These are phyloP conservation scores for Coriolopsis trogii DNA, from an alignment of 1,284 basidiomycete species.

Conservation along the genomic window DNA sequence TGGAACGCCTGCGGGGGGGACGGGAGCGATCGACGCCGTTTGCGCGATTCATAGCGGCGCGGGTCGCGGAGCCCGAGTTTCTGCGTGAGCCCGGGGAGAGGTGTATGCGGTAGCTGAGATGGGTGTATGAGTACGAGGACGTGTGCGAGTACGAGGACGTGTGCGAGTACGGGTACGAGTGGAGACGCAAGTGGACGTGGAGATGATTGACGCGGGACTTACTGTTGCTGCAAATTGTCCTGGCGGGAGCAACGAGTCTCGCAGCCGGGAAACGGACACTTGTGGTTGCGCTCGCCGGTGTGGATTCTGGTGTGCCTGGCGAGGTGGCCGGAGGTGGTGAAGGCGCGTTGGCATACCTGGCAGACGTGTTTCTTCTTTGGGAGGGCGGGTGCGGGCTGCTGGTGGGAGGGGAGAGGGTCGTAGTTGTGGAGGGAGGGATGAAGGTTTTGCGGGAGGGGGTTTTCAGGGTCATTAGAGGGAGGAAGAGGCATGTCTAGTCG, in stretches of 20 bases:
- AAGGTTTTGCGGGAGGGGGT: neutral
- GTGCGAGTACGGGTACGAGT: constrained; percentile 1
- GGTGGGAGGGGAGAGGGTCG: constrained; percentile 6
- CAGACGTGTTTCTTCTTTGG: constrained; percentile 48
- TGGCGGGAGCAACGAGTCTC: constrained; percentile 80
- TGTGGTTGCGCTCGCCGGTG: constrained; percentile 82
- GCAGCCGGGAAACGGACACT: constrained; percentile 82
- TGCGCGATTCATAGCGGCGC: constrained; percentile 43
- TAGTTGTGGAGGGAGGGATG: constrained; percentile 16
- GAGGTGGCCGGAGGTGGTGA: constrained; percentile 84
- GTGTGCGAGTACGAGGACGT: neutral
- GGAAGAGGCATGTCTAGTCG: constrained; percentile 15
- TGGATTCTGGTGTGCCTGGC: constrained; percentile 82
- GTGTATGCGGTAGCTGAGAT: constrained; percentile 67
- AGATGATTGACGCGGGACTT: constrained; percentile 37
- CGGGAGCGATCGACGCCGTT: constrained; percentile 14
- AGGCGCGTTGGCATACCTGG: constrained; percentile 52
- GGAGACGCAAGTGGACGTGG: neutral
- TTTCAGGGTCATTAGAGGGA: constrained; percentile 13
- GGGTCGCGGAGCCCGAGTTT: constrained; percentile 52
- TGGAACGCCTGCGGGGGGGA: constrained; percentile 20
- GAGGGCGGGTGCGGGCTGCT: constrained; percentile 5
- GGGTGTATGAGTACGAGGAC: neutral
- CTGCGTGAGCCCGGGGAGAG: constrained; percentile 71
- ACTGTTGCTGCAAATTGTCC: constrained; percentile 86